These are phyloP conservation scores for Brassica rapa DNA, from an alignment of 345 rosid species.

Conservation along the genomic window DNA sequence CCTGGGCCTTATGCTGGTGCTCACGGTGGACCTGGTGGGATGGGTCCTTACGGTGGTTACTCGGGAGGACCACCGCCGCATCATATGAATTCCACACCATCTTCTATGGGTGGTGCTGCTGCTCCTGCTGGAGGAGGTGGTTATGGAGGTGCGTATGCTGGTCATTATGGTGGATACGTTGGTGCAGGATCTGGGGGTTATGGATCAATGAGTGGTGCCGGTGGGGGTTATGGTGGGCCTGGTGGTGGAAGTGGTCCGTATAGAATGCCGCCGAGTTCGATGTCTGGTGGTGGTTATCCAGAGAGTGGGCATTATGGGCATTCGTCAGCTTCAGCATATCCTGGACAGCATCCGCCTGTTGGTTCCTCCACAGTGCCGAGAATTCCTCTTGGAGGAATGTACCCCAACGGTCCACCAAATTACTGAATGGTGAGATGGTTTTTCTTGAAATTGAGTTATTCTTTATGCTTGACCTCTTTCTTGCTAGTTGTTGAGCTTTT, in stretches of 20 bases:
- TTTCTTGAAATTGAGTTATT: background rate
- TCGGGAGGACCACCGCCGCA: constrained; percentile 52
- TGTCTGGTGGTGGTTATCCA: constrained; percentile 62
- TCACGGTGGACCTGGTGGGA: constrained; percentile 35
- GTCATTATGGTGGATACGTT: constrained; percentile 62
- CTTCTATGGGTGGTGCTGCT: constrained; percentile 42
- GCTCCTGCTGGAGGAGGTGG: constrained; percentile 40
- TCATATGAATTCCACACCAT: constrained; percentile 51
- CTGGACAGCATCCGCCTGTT: constrained; percentile 54
- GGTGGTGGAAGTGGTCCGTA: constrained; percentile 51
- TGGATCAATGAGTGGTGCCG: constrained; percentile 35
- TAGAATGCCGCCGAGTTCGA: constrained; percentile 53
- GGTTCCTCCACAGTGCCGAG: constrained; percentile 71
- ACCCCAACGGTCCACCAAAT: constrained; percentile 65
- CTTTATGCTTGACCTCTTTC: background rate
- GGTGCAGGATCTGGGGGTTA: constrained; percentile 60
- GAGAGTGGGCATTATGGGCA: constrained; percentile 58
- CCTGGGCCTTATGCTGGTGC: constrained; percentile 37
- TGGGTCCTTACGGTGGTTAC: constrained; percentile 45
- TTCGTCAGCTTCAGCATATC: constrained; percentile 50
- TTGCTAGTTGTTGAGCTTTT: background rate
- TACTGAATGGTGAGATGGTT: constrained; percentile 55
- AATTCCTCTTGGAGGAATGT: constrained; percentile 66
- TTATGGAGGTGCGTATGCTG: constrained; percentile 46
- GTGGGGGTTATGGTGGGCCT: constrained; percentile 38